Percentiles rank a stretch among this genome's conserved stretches.
These are phyloP conservation scores for Hebeloma cylindrosporum DNA, from an alignment of 768 basidiomycete genomes.

Conservation along the genomic window DNA sequence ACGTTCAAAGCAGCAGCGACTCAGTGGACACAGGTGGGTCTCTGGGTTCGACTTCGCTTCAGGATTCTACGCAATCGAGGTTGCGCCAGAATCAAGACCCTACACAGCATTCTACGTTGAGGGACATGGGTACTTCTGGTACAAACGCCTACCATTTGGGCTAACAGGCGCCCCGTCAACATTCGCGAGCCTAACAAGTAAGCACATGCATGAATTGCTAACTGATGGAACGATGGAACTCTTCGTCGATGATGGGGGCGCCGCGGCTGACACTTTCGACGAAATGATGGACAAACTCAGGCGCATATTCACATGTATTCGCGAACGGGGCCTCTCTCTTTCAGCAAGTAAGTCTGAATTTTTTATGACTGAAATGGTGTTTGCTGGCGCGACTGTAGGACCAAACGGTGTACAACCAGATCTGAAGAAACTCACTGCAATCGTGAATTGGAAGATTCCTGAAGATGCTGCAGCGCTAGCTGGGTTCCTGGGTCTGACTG, in stretches of 20 bases:
- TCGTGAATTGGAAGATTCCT: constrained; percentile 5
- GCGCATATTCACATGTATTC: constrained; percentile 23
- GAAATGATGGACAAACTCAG: constrained; percentile 23
- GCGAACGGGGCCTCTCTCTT: constrained; percentile 31
- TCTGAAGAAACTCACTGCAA: constrained; percentile 24
- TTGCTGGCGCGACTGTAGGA: constrained; percentile 34
- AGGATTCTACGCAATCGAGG: constrained; percentile 33
- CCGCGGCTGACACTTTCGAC: constrained; percentile 31
- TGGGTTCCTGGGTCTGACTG: constrained; percentile 1
- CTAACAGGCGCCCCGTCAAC: constrained; percentile 36
- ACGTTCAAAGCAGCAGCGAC: constrained; percentile 32
- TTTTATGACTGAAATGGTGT: constrained; percentile 36
- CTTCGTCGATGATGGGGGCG: constrained; percentile 40
- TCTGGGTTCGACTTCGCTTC: constrained; percentile 38
- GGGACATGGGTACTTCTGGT: constrained; percentile 35
- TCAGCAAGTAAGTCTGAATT: constrained; percentile 34
- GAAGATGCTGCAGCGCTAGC: constrained; percentile 1
- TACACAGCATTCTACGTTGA: constrained; percentile 36
- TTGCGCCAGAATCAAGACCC: constrained; percentile 18
- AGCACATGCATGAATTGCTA: constrained; percentile 24
- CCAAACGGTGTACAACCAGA: constrained; percentile 34
- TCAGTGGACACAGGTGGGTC: constrained; percentile 36
- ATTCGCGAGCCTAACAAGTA: constrained; percentile 29
- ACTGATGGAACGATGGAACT: constrained; percentile 27
- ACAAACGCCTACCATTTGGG: constrained; percentile 39